A percentile compares a stretch with the other conserved stretches of the same genome.
Conservation (phyloP, 371 early-diverging fungal genomes). For the Mucor lusitanicus region DNA sequence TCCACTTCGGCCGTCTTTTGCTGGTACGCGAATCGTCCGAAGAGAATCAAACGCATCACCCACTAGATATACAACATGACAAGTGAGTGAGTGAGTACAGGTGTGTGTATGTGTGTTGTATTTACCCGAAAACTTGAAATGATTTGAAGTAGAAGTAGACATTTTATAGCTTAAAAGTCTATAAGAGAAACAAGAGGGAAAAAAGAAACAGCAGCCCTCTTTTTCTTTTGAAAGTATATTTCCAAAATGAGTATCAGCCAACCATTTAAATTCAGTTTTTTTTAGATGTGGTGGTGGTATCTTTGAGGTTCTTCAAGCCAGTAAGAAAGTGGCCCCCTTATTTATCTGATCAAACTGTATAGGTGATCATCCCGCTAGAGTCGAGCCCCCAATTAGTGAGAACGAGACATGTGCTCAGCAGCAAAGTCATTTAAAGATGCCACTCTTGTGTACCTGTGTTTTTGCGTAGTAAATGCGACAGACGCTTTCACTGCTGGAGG, state of each 20-base stretch:
- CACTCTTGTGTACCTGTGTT: no score
- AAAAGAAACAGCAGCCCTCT: background rate
- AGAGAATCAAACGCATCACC: slow-evolving; percentile 28
- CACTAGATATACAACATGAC: slow-evolving; percentile 3
- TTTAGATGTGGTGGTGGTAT: background rate
- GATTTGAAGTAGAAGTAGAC: slow-evolving; percentile 20
- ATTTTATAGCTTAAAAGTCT: background rate
- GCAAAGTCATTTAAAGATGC: background rate
- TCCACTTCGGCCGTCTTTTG: slow-evolving; percentile 83
- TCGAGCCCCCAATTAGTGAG: background rate
- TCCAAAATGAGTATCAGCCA: background rate
- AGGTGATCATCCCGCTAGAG: background rate
- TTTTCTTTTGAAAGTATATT: background rate
- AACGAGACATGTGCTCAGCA: background rate
- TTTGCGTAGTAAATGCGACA: no score
- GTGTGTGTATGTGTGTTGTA: background rate
- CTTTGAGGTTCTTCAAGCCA: background rate
- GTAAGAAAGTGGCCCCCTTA: background rate
- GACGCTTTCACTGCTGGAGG: no score
- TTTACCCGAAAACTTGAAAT: slow-evolving; percentile 28
- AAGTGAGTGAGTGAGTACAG: background rate
- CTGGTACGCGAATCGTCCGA: slow-evolving; percentile 35
- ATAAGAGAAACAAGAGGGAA: background rate
- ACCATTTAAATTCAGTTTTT: background rate
- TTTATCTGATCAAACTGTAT: background rate